A percentile compares a stretch with the other conserved stretches of the same genome.
These are phyloP conservation scores for Diaporthe capsici DNA, from an alignment of 2,329 filamentous ascomycete genomes.

Conservation along the genomic window DNA sequence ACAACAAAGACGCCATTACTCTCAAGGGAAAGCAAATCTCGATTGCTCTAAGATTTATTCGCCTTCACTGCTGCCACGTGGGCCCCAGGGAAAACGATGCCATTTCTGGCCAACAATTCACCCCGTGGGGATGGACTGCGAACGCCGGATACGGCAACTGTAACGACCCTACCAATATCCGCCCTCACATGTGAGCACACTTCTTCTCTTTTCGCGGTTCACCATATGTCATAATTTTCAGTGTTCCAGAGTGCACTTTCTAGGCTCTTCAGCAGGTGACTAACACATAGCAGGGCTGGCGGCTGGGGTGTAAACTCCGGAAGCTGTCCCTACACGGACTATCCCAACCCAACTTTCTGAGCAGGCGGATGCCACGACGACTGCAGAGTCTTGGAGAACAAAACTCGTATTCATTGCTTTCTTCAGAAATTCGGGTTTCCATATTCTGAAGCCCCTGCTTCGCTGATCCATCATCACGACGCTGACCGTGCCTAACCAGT, in stretches of 20 bases:
- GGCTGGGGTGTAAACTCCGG: background rate
- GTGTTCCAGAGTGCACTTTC: background rate
- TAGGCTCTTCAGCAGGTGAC: background rate
- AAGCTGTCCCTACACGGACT: background rate
- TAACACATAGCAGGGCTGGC: background rate
- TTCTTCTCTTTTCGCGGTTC: too few species aligned
- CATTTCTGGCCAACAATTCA: constrained; percentile 38
- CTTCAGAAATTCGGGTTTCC: background rate
- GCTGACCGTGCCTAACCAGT: background rate
- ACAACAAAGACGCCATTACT: background rate
- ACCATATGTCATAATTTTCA: too few species aligned
- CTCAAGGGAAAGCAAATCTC: constrained; percentile 20
- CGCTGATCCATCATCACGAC: background rate
- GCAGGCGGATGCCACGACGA: too few species aligned
- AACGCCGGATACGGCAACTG: constrained; percentile 34
- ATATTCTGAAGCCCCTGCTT: background rate
- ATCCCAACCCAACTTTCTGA: background rate
- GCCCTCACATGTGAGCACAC: background rate
- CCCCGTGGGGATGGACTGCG: constrained; percentile 38
- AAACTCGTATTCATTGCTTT: background rate
- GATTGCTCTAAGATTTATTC: background rate
- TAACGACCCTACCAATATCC: background rate
- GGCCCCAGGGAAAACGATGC: background rate
- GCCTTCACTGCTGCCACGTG: constrained; percentile 10
- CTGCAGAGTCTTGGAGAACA: background rate